Percentiles rank a stretch among this genome's conserved stretches.
Evolutionary conservation across 345 rosid species (phyloP).

Genomic region (Citrus sp.): DNA sequence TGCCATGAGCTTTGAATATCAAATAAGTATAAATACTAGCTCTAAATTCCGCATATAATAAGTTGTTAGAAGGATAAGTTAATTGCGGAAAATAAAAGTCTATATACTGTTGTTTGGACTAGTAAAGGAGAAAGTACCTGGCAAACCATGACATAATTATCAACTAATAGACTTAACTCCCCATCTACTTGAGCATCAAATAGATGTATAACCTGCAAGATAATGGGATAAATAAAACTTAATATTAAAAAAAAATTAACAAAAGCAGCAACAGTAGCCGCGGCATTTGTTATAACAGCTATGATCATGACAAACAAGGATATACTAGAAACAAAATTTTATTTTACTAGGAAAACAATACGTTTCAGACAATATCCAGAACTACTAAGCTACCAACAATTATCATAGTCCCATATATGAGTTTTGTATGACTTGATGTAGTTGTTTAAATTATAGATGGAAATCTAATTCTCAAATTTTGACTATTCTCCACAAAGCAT

Average conservation of each 20-base stretch:
- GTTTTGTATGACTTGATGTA: background rate
- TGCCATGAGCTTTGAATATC: background rate
- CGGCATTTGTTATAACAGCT: background rate
- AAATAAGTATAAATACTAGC: background rate
- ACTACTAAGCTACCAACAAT: no score
- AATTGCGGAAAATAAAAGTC: background rate
- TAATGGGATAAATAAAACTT: background rate
- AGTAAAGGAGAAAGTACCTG: conserved; percentile 50
- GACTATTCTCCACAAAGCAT: background rate
- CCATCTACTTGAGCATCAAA: conserved; percentile 92
- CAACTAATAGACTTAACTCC: conserved; percentile 68
- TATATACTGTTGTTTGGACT: background rate
- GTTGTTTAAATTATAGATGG: background rate
- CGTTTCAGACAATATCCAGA: no score
- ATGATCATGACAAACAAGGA: background rate
- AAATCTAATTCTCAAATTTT: background rate
- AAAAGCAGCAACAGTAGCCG: background rate
- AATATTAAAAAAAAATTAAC: background rate
- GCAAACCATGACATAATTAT: conserved; percentile 75
- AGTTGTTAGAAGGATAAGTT: background rate
- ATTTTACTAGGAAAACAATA: background rate
- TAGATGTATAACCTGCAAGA: conserved; percentile 69
- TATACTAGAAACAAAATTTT: background rate
- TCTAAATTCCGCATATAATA: background rate
- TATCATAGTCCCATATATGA: no score